Base-by-base conservation (phyloP, 441 rosid genomes). In the Corymbia citriodora region DNA sequence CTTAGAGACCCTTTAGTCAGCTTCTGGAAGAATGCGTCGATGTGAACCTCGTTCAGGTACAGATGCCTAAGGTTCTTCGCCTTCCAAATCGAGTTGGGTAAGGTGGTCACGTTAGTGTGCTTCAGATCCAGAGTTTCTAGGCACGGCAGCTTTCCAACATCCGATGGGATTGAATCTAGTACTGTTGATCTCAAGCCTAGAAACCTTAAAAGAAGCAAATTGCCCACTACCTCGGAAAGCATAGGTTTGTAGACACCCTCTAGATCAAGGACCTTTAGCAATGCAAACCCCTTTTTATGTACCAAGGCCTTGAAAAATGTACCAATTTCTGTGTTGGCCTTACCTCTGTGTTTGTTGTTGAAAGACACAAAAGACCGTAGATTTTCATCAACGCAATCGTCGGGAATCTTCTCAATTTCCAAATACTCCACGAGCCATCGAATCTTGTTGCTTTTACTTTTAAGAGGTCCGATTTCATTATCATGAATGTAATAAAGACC, bases 81-180 rank as follows among this genome's bases (percentile, higher is more conserved):
- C 88, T 90, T 89, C 94, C 94, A 94, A 15, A 94, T 90, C 15
- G 94, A 88, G 9, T 17, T 40, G 1, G 95, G 95, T 91, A 94
- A 16, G 82, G 57, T 88, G 88, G 82, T 65, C 29, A 94, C 87
- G 1, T 91, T 89, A 9, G 95, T 94, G 87, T 91, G 91, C 92
- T 94, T 94, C 90, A 94, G 89, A 86, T 94, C 94, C 33, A 93
- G 90, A 19, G 93, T 93, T 89, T 94, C 93, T 6, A 94, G 90
- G 55, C 19, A 16, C 2, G 92, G 93, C 40, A 94, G 89, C 33
- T 87, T 83, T 25, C 92, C 93, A 1, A 94, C 88, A 11, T 92
- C 90, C 9, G 33, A 45, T 21, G 95, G 95, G 9, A 94, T 36
- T 25, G 92, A 91, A 55, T 94, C 95, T 16, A 94, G 74, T 88